Conservation (phyloP, 352 stramenopile species). For the Phytophthora sp. region DNA sequence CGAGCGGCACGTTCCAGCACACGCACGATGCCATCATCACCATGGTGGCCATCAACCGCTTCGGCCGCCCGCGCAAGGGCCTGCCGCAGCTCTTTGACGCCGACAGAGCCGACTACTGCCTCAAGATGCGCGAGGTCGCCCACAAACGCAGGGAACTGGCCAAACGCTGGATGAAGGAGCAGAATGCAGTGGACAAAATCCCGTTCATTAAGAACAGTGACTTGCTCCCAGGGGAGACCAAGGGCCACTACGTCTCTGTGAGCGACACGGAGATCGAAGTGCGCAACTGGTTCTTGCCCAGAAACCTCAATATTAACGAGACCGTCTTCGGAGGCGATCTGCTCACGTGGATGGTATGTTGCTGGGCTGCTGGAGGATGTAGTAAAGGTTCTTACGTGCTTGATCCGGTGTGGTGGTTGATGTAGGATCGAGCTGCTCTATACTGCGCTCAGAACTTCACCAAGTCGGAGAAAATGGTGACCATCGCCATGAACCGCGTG, state of each 20-base stretch:
- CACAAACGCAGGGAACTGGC: constrained; percentile 47
- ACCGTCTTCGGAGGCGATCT: constrained; percentile 75
- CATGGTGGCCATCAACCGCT: constrained; percentile 69
- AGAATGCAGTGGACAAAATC: constrained; percentile 52
- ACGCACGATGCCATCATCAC: constrained; percentile 67
- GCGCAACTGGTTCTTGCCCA: constrained; percentile 73
- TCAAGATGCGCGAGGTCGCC: constrained; percentile 48
- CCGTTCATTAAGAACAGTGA: constrained; percentile 38
- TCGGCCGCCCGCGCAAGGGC: constrained; percentile 40
- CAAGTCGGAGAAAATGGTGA: constrained; percentile 80
- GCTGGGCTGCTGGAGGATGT: not conserved
- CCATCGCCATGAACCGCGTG: constrained; percentile 78
- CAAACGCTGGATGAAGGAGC: constrained; percentile 46
- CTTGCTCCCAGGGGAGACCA: constrained; percentile 43
- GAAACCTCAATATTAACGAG: constrained; percentile 75
- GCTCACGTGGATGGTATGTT: constrained; percentile 60
- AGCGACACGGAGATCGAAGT: constrained; percentile 71
- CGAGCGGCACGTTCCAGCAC: constrained; percentile 46
- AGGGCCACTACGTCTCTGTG: constrained; percentile 50
- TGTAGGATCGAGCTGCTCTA: constrained; percentile 66
- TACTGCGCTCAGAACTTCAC: constrained; percentile 78
- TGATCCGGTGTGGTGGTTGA: not conserved
- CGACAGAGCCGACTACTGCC: constrained; percentile 43
- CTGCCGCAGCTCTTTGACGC: constrained; percentile 54
- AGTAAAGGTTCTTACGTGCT: not conserved